These are phyloP conservation scores for Aeminium ludgeri DNA, from an alignment of 495 filamentous ascomycete genomes.

Conservation along the genomic window DNA sequence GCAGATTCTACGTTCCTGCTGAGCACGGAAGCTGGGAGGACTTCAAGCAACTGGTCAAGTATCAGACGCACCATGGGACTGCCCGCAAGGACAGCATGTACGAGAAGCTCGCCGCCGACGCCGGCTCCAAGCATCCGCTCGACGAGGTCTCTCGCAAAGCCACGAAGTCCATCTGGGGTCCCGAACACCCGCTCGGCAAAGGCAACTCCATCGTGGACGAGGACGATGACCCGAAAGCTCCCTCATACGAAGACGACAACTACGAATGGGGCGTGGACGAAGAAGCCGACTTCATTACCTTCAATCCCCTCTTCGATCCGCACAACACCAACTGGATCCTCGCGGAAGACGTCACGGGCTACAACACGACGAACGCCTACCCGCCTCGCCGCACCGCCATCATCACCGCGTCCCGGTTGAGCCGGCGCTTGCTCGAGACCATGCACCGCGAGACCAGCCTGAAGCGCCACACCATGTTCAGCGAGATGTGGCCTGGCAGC, in stretches of 20 bases:
- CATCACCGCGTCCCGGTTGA: slow-evolving; percentile 70
- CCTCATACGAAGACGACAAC: slow-evolving; percentile 57
- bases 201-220: slow-evolving; percentile 49
- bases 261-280: slow-evolving; percentile 83
- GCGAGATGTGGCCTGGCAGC: slow-evolving; percentile 88
- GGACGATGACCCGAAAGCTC: slow-evolving; percentile 54
- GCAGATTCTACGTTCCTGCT: slow-evolving; percentile 76
- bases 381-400: slow-evolving; percentile 69
- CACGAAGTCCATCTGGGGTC: slow-evolving; percentile 74
- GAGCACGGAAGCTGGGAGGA: slow-evolving; percentile 85
- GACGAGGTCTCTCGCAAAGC: slow-evolving; percentile 34
- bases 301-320: slow-evolving; percentile 89
- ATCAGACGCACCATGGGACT: slow-evolving; percentile 72
- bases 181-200: slow-evolving; percentile 43
- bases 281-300: slow-evolving; percentile 81
- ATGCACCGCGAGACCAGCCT: slow-evolving; percentile 84
- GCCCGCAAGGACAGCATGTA: slow-evolving; percentile 55
- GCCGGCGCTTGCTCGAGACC: slow-evolving; percentile 56
- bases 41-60: slow-evolving; percentile 81
- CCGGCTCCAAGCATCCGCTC: slow-evolving; percentile 19
- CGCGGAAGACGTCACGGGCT: slow-evolving; percentile 76
- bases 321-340: slow-evolving; percentile 78
- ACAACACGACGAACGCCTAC: slow-evolving; percentile 41
- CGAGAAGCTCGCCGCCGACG: slow-evolving; percentile 23
- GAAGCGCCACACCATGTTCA: slow-evolving; percentile 75